Conservation (phyloP, 2,329 filamentous ascomycete genomes). For the Microdochium paspali region DNA sequence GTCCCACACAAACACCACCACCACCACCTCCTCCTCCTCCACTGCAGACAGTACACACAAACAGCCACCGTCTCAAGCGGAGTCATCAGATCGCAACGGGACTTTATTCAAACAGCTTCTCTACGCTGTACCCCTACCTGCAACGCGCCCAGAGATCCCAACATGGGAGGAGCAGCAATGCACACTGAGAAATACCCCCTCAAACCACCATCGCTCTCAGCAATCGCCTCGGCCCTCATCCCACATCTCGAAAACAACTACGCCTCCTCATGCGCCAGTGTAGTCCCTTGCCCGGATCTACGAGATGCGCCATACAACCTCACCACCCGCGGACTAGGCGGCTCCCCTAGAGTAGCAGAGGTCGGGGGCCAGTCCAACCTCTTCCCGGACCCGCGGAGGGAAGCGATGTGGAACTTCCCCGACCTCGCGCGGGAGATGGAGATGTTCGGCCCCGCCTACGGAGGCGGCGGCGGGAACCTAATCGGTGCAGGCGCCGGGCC, state of each 20-base stretch:
- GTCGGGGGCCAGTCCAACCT: constrained; percentile 33
- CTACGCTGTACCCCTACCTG: too few relatives aligned
- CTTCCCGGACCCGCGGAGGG: constrained; percentile 22
- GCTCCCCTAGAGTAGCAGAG: constrained; percentile 25
- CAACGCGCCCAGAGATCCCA: neutral
- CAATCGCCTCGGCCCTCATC: constrained; percentile 11
- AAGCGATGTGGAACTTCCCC: constrained; percentile 21
- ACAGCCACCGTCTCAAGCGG: too few relatives aligned
- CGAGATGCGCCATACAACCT: constrained; percentile 24
- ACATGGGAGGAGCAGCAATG: too few relatives aligned
- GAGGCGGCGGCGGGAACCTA: constrained; percentile 24
- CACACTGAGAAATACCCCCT: constrained; percentile 10
- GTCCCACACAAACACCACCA: too few relatives aligned
- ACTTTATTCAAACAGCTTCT: too few relatives aligned
- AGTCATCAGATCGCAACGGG: too few relatives aligned
- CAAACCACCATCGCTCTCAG: constrained; percentile 14
- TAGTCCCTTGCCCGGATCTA: constrained; percentile 25
- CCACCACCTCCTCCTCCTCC: too few relatives aligned
- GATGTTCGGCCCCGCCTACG: constrained; percentile 17
- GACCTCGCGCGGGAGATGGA: constrained; percentile 22
- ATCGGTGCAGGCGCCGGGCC: constrained; percentile 33
- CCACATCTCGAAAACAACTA: constrained; percentile 13
- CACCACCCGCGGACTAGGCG: constrained; percentile 28
- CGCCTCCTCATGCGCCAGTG: constrained; percentile 9
- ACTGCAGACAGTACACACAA: too few relatives aligned